Evolutionary conservation across 2,329 filamentous ascomycete genomes (phyloP), one percentile per base, ranked within the genome.

Genomic region (Malbranchea cinnamomea): DNA sequence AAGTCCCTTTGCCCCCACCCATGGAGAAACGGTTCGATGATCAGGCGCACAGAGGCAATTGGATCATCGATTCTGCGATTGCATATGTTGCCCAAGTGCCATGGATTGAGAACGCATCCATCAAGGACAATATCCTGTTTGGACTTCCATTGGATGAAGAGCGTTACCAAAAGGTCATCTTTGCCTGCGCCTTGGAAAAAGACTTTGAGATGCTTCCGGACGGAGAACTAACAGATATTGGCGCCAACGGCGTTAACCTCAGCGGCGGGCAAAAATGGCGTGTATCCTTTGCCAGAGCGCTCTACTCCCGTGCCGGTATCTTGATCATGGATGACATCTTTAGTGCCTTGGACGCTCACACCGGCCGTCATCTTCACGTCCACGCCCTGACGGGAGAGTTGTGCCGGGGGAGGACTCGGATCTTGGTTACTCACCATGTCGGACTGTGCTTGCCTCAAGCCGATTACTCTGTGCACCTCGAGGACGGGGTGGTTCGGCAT

Each of bases 201-300:
- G 83, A 91, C 42, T 57, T 91, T 18, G 68, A 75, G 10, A 81
- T 83, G 60, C 63, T 91, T 10, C 59, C 69, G 0, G 78, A 87
- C 45, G 81, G 81, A 3, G 80, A 89, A 42, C 55, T 69, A 26
- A 91, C 83, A 0, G 78, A 85, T 44, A 80, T 91, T 30, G 82
- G 82, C 7, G 78, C 79, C 2, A 85, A 87, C 37, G 82, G 82
- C 5, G 80, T 89, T 42, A 85, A 87, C 41, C 60, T 91, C 5
- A 83, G 76, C 37, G 82, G 83, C 38, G 83, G 82, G 0, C 82
- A 91, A 52, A 74, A 80, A 45, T 85, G 81, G 78, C 69, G 82
- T 30, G 67, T 89, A 18, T 81, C 78, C 0, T 72, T 91, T 41
- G 82, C 81, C 2, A 65, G 82, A 26, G 80, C 81, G 1, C 61